Conservation (phyloP, 2,329 filamentous ascomycete species). For the Pyrenochaeta sp. region DNA sequence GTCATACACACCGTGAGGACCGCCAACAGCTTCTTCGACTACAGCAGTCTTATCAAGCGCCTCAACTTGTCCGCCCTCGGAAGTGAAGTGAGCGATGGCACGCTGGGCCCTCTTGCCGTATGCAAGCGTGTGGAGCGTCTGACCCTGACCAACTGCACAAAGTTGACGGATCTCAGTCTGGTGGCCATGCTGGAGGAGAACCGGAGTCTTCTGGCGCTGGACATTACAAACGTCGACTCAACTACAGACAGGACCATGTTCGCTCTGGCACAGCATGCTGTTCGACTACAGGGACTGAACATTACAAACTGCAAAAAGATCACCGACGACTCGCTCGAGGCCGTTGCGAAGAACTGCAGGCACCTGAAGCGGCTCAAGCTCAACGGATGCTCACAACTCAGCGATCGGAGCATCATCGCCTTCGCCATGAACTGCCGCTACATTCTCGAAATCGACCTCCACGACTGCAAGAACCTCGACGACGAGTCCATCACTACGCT, state of each 20-base stretch:
- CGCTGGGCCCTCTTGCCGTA: constrained; percentile 78
- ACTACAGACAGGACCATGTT: constrained; percentile 84
- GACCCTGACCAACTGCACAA: constrained; percentile 88
- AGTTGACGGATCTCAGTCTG: constrained; percentile 84
- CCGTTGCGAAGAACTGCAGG: constrained; percentile 81
- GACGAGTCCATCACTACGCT: constrained; percentile 85
- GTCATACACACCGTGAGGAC: constrained; percentile 82
- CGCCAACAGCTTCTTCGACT: constrained; percentile 82
- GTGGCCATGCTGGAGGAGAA: constrained; percentile 82
- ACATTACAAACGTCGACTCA: constrained; percentile 82
- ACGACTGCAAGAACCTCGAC: constrained; percentile 82
- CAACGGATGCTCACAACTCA: constrained; percentile 87
- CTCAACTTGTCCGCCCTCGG: constrained; percentile 86
- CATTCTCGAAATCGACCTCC: constrained; percentile 94
- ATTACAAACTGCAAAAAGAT: constrained; percentile 86
- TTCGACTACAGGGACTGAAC: constrained; percentile 88
- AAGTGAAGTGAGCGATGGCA: constrained; percentile 84
- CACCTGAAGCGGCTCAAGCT: constrained; percentile 95
- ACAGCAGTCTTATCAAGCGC: constrained; percentile 88
- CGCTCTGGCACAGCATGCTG: constrained; percentile 81
- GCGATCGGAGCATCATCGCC: constrained; percentile 80
- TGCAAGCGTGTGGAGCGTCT: constrained; percentile 93
- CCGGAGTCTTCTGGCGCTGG: constrained; percentile 82
- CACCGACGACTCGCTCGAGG: constrained; percentile 84
- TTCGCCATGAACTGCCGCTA: constrained; percentile 90